A percentile compares a stretch with the other conserved stretches of the same genome.
phyloP scores from a whole-genome alignment of 495 filamentous ascomycete species.

The Aspergillus cavernicola region DNA sequence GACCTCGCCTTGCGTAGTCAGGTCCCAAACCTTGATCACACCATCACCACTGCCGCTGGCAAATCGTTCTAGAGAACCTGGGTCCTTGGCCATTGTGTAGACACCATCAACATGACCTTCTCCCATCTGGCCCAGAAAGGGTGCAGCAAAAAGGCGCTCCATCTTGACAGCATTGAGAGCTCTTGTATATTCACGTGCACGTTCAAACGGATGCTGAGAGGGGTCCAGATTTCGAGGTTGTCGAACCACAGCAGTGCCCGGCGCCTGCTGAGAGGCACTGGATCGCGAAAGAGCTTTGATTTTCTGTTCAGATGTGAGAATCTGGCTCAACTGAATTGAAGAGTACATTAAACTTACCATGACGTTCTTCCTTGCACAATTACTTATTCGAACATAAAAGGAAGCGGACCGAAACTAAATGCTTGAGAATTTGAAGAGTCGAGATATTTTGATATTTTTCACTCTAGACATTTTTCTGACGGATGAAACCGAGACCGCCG shows the following conservation, averaged over 20 bases:
- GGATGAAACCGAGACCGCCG: slow-evolving; percentile 16
- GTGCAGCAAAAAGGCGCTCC: slow-evolving; percentile 92
- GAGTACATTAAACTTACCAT: slow-evolving; percentile 18
- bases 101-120: slow-evolving; percentile 93
- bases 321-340: neutral
- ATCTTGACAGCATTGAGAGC: slow-evolving; percentile 90
- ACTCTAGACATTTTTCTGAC: slow-evolving; percentile 16
- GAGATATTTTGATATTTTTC: neutral
- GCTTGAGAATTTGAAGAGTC: neutral
- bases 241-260: slow-evolving; percentile 68
- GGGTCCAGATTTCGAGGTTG: slow-evolving; percentile 89
- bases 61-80: slow-evolving; percentile 62
- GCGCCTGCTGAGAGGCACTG: slow-evolving; percentile 69
- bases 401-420: neutral
- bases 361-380: slow-evolving; percentile 7
- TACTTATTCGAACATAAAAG: neutral
- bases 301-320: slow-evolving; percentile 52
- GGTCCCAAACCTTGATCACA: slow-evolving; percentile 90
- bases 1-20: slow-evolving; percentile 71
- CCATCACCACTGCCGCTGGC: slow-evolving; percentile 82
- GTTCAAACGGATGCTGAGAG: slow-evolving; percentile 88
- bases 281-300: slow-evolving; percentile 88
- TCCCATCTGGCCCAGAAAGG: slow-evolving; percentile 84
- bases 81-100: slow-evolving; percentile 69
- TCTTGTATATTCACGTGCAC: slow-evolving; percentile 86